These are phyloP conservation scores for Ananas comosus DNA, from an alignment of 176 grass and related monocot species.

Conservation along the genomic window DNA sequence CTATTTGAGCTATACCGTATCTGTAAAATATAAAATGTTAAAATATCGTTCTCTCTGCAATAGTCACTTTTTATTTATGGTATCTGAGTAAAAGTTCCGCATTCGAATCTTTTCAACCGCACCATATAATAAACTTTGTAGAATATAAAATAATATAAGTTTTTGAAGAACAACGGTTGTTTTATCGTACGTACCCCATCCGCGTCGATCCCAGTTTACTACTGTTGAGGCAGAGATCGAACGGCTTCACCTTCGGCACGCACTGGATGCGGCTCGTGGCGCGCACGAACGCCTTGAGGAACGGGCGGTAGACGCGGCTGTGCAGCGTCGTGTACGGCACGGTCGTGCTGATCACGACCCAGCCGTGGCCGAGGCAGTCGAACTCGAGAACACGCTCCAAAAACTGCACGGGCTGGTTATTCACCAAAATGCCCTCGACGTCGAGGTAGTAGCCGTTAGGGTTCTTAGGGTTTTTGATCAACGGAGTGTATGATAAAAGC, in stretches of 20 bases:
- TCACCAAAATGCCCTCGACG: conserved; percentile 31
- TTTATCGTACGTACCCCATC: neutral
- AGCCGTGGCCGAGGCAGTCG: conserved; percentile 5
- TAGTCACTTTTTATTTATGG: too few species aligned
- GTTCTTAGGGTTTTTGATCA: neutral
- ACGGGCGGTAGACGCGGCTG: conserved; percentile 15
- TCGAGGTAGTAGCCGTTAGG: conserved; percentile 32
- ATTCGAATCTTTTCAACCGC: too few species aligned
- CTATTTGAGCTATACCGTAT: conserved; percentile 6
- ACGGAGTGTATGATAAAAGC: conserved; percentile 13
- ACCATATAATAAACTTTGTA: too few species aligned
- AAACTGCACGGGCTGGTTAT: neutral
- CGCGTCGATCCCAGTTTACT: neutral
- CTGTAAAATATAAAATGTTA: too few species aligned
- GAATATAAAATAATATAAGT: too few species aligned
- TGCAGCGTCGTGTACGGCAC: conserved; percentile 15
- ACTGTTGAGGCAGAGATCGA: conserved; percentile 13
- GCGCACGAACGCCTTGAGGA: conserved; percentile 6
- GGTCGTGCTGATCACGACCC: conserved; percentile 20
- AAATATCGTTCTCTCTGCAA: too few species aligned
- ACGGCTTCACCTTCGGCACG: neutral
- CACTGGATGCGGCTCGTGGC: neutral
- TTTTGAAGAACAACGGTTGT: too few species aligned
- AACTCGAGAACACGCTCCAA: conserved; percentile 3
- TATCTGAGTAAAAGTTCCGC: too few species aligned